phyloP scores from a whole-genome alignment of 148 eudicot species.

The Rhododendron griersonianum region DNA sequence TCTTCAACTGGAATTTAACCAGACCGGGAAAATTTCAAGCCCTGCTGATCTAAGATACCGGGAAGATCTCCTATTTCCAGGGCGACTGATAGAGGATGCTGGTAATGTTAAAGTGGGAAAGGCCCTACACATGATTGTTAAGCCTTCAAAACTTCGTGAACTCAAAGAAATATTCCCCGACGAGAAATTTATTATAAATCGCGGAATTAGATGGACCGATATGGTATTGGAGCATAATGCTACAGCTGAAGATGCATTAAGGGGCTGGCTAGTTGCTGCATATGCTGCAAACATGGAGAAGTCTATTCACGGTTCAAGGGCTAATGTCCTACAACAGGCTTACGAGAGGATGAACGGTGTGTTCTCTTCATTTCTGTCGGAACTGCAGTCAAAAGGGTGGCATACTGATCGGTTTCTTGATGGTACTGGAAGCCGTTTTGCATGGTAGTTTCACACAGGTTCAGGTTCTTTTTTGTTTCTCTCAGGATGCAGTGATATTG shows the following conservation, averaged over 20 bases:
- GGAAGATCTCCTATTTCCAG: conserved; percentile 88
- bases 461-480: conserved; percentile 11
- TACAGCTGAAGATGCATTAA: conserved; percentile 88
- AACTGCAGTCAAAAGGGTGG: conserved; percentile 85
- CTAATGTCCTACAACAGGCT: conserved; percentile 42
- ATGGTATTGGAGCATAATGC: conserved; percentile 82
- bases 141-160: conserved; percentile 62
- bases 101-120: conserved; percentile 87
- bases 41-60: conserved; percentile 90
- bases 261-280: conserved; percentile 96
- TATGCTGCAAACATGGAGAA: conserved; percentile 50
- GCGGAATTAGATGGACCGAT: conserved; percentile 53
- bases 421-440: conserved; percentile 84
- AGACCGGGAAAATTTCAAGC: conserved; percentile 76
- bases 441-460: conserved; percentile 19
- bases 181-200: conserved; percentile 73
- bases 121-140: conserved; percentile 51
- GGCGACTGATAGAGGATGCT: conserved; percentile 75
- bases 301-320: conserved; percentile 17
- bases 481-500: background rate
- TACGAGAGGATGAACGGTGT: conserved; percentile 73
- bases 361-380: conserved; percentile 53
- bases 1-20: conserved; percentile 4
- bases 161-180: conserved; percentile 70
- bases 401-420: conserved; percentile 97